phyloP scores from a whole-genome alignment of 805 yeast genomes.

The Martiniozyma abietophila region DNA sequence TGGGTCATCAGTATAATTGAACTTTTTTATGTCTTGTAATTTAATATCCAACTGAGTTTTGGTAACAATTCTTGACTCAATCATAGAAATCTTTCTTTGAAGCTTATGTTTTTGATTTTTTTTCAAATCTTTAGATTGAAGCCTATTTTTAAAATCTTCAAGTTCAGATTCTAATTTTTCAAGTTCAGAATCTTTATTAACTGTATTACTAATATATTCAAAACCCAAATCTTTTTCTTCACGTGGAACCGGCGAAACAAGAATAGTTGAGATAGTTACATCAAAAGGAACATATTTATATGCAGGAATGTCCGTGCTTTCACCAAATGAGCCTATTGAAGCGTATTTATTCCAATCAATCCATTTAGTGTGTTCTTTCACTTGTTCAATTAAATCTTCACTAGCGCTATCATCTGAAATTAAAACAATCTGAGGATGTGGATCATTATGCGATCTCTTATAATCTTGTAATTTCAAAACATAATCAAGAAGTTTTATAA shows the following conservation, averaged over 20 bases:
- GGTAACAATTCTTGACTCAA: conserved; percentile 4
- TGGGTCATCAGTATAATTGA: conserved; percentile 18
- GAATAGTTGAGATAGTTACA: conserved; percentile 18
- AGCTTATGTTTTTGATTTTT: conserved; percentile 15
- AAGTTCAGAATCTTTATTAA: not conserved
- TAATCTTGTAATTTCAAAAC: conserved; percentile 26
- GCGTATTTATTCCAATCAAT: conserved; percentile 26
- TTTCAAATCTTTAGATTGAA: not conserved
- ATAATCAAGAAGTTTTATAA: conserved; percentile 25
- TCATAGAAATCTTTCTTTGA: not conserved
- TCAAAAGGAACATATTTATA: conserved; percentile 16
- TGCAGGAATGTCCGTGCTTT: conserved; percentile 16
- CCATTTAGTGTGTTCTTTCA: conserved; percentile 46
- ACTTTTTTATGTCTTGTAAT: conserved; percentile 19
- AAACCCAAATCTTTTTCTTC: conserved; percentile 5
- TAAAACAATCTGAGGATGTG: conserved; percentile 25
- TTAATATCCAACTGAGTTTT: conserved; percentile 4
- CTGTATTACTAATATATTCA: too few relatives aligned
- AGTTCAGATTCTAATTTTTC: conserved; percentile 1
- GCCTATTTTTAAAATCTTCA: not conserved
- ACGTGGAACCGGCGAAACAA: conserved; percentile 15
- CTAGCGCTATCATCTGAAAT: conserved; percentile 26
- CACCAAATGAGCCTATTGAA: conserved; percentile 19
- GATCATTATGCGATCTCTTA: conserved; percentile 22
- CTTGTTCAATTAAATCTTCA: conserved; percentile 37